Evolutionary conservation across 306 rosid genomes (phyloP).

Genomic region (Betula pendula): DNA sequence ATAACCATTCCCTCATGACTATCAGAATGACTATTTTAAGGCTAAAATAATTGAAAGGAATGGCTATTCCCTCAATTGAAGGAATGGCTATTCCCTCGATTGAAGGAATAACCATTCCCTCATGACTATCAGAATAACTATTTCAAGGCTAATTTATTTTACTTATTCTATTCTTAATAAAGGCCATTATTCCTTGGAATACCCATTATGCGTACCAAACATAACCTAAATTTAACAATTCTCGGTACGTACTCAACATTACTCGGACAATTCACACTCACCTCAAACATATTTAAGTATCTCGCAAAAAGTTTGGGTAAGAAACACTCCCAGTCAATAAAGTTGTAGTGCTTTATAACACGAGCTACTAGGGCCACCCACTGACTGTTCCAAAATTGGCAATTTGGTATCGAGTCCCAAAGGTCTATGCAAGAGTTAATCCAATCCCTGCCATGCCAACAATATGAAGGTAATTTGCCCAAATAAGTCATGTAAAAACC

Average conservation of each 20-base stretch:
- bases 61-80: no score
- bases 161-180: no score
- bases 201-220: no score
- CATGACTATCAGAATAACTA: no score
- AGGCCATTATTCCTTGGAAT: no score
- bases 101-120: no score
- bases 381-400: constrained; percentile 98
- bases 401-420: constrained; percentile 96
- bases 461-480: constrained; percentile 29
- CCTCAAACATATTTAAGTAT: constrained; percentile 99
- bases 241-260: constrained; percentile 24
- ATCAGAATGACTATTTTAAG: no score
- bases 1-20: no score
- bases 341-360: constrained; percentile 69
- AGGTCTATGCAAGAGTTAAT: constrained; percentile 61
- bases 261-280: constrained; percentile 38
- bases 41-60: no score
- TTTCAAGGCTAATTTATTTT: no score
- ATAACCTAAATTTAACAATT: constrained; percentile 13
- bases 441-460: constrained; percentile 66
- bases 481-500: constrained; percentile 27
- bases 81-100: no score
- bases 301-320: constrained; percentile 85
- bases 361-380: constrained; percentile 97
- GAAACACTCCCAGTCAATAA: constrained; percentile 77